These are phyloP conservation scores for Botrytis deweyae DNA, from an alignment of 2,329 filamentous ascomycete genomes.

Conservation along the genomic window DNA sequence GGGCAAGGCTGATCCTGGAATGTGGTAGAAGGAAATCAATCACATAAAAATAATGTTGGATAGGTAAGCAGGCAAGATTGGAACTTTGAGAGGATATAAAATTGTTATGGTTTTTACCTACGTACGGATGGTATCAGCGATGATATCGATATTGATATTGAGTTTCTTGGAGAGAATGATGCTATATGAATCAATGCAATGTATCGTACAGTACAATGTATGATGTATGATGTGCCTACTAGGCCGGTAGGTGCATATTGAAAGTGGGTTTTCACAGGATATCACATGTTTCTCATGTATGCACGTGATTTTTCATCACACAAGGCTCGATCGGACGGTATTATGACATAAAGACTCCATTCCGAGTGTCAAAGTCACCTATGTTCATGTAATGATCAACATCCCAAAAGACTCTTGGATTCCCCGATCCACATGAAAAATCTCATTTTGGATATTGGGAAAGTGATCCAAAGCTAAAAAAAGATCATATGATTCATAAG, in stretches of 20 bases:
- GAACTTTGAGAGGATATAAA: background rate
- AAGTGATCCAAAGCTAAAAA: background rate
- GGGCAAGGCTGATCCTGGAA: slow-evolving; percentile 16
- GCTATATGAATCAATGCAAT: background rate
- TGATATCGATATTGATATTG: background rate
- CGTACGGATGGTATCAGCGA: background rate
- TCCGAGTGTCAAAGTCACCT: background rate
- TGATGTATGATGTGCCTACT: background rate
- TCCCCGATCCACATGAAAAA: background rate
- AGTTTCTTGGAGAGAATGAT: background rate
- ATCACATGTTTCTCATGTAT: background rate
- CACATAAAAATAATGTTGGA: background rate
- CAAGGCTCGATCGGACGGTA: background rate
- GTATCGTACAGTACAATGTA: background rate
- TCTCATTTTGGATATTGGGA: background rate
- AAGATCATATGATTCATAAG: slow-evolving; percentile 1
- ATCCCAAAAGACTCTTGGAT: background rate
- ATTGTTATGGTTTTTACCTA: background rate
- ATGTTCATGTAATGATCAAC: background rate
- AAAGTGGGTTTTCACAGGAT: slow-evolving; percentile 2
- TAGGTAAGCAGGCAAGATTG: background rate
- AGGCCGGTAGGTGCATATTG: background rate
- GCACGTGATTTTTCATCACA: background rate
- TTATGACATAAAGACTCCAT: background rate
- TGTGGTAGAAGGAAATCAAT: background rate